phyloP scores from a whole-genome alignment of 768 basidiomycete genomes.

The Boletus reticuloceps region DNA sequence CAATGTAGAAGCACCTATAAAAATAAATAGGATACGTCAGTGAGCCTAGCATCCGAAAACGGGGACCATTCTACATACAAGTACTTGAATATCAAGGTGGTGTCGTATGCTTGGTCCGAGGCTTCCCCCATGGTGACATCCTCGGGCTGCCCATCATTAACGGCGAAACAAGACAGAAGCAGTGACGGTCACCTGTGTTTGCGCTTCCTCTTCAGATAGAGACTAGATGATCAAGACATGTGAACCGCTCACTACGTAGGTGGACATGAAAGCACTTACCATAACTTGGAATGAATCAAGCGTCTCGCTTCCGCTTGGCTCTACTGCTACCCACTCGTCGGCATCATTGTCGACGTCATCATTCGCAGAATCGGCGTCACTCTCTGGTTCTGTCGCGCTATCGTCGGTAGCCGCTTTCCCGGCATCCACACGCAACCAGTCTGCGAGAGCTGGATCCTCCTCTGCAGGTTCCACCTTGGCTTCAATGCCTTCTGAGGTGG shows the following conservation, averaged over 20 bases:
- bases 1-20: slow-evolving; percentile 84
- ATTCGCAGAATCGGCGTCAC: slow-evolving; percentile 69
- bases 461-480: slow-evolving; percentile 29
- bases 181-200: slow-evolving; percentile 4
- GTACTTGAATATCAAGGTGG: slow-evolving; percentile 76
- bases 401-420: slow-evolving; percentile 24
- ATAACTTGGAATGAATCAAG: slow-evolving; percentile 18
- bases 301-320: slow-evolving; percentile 18
- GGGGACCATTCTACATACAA: slow-evolving; percentile 46
- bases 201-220: slow-evolving; percentile 5
- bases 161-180: neutral
- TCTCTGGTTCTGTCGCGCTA: slow-evolving; percentile 52
- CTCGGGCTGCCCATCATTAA: slow-evolving; percentile 9
- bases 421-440: slow-evolving; percentile 60
- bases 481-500: slow-evolving; percentile 1
- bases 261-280: neutral
- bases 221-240: slow-evolving; percentile 3
- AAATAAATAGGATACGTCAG: neutral
- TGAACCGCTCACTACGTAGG: neutral
- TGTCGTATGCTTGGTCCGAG: slow-evolving; percentile 76
- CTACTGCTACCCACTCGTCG: slow-evolving; percentile 41
- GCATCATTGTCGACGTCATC: slow-evolving; percentile 44
- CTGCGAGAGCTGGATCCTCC: slow-evolving; percentile 53
- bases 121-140: slow-evolving; percentile 72
- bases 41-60: neutral